Conservation (phyloP, 2,329 filamentous ascomycete genomes). For the Phyllosticta citriasiana region DNA sequence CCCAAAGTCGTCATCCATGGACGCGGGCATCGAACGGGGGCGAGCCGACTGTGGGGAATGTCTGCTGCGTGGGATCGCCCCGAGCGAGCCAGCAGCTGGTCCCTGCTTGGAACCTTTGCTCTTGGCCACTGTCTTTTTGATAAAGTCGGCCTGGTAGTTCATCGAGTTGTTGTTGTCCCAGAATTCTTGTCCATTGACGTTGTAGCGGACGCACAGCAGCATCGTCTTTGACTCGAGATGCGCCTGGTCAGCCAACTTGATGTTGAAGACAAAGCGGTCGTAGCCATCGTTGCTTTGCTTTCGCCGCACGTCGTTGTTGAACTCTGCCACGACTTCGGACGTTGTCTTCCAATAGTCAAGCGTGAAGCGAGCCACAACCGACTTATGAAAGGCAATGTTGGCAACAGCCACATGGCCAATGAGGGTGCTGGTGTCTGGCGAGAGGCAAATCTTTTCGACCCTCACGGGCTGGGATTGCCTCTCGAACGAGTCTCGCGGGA, state of each 20-base stretch:
- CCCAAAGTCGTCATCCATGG: constrained; percentile 61
- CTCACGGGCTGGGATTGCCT: constrained; percentile 60
- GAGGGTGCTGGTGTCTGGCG: constrained; percentile 75
- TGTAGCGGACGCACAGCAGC: constrained; percentile 84
- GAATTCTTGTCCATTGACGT: constrained; percentile 70
- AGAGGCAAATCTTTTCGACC: constrained; percentile 79
- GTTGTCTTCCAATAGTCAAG: constrained; percentile 98
- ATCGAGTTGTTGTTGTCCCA: constrained; percentile 87
- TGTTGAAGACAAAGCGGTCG: constrained; percentile 88
- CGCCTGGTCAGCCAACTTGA: constrained; percentile 82
- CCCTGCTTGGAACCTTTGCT: constrained; percentile 32
- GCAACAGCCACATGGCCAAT: constrained; percentile 75
- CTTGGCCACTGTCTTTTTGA: constrained; percentile 59
- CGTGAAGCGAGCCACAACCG: constrained; percentile 85
- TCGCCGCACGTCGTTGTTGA: constrained; percentile 63
- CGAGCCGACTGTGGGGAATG: constrained; percentile 37
- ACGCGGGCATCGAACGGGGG: constrained; percentile 40
- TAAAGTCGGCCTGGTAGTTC: constrained; percentile 94
- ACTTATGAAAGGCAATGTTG: constrained; percentile 84
- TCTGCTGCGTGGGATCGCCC: constrained; percentile 40
- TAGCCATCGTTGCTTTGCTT: constrained; percentile 56
- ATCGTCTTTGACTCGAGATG: constrained; percentile 89
- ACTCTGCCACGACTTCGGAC: constrained; percentile 88
- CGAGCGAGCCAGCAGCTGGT: constrained; percentile 37
- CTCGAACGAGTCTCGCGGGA: constrained; percentile 56